phyloP scores from a whole-genome alignment of 192 early-diverging fungal genomes.

The Allomyces arbusculus region DNA sequence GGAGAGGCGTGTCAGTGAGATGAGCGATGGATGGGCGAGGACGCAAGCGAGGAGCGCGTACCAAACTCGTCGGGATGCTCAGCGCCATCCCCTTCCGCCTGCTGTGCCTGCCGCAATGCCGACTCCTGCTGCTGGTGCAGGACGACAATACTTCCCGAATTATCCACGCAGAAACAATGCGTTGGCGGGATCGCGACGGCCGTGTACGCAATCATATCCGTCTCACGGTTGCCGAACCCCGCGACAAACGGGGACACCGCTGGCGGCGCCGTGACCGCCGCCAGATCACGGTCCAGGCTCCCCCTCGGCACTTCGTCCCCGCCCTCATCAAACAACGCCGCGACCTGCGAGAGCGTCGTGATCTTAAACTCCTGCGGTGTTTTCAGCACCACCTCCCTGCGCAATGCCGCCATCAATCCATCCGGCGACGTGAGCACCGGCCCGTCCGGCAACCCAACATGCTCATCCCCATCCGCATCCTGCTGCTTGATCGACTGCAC shows the following conservation, averaged over 20 bases:
- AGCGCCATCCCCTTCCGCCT: no score
- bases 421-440: not conserved
- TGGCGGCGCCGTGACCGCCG: not conserved
- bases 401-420: not conserved
- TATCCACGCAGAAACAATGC: not conserved
- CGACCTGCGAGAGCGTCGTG: not conserved
- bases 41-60: no score
- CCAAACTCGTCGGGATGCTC: no score
- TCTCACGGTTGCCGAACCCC: not conserved
- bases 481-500: not conserved
- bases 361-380: not conserved
- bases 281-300: not conserved
- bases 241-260: not conserved
- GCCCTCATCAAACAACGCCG: not conserved
- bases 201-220: not conserved
- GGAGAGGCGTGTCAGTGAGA: no score
- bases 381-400: not conserved
- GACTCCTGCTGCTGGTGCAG: no score
- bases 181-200: not conserved
- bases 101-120: no score
- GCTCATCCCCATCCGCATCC: not conserved
- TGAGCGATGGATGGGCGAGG: no score
- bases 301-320: not conserved
- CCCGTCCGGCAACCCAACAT: not conserved
- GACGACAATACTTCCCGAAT: no score